Conservation (phyloP, 1,139 yeast species). For the Saccharomyces hybrid region DNA sequence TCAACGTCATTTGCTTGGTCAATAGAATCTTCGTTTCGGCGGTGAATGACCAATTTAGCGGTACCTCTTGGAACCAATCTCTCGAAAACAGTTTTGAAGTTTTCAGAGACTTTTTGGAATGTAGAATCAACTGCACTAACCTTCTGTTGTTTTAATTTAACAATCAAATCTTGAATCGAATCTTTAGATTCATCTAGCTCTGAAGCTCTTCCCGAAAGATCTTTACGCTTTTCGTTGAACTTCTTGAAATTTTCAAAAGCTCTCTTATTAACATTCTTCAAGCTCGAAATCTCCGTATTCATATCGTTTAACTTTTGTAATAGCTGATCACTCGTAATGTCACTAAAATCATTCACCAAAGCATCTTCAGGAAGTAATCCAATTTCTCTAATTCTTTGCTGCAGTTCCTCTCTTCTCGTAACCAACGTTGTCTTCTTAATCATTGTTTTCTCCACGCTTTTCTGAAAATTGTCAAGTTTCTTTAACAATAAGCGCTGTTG, state of each 20-base stretch:
- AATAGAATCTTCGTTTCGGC: slow-evolving; percentile 13
- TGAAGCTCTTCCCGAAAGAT: slow-evolving; percentile 52
- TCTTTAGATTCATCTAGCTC: slow-evolving; percentile 66
- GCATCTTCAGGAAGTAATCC: slow-evolving; percentile 90
- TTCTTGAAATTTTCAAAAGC: slow-evolving; percentile 80
- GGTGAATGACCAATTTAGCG: slow-evolving; percentile 63
- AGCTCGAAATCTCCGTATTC: slow-evolving; percentile 52
- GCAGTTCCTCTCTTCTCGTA: slow-evolving; percentile 64
- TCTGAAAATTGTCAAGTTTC: slow-evolving; percentile 55
- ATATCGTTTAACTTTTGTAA: slow-evolving; percentile 49
- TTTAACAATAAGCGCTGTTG: slow-evolving; percentile 49
- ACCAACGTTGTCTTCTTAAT: slow-evolving; percentile 56
- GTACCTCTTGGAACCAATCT: slow-evolving; percentile 77
- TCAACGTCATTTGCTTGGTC: not conserved
- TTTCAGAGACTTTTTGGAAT: slow-evolving; percentile 65
- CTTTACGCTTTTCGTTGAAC: slow-evolving; percentile 67
- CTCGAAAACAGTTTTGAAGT: slow-evolving; percentile 69
- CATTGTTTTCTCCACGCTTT: slow-evolving; percentile 56
- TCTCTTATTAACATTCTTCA: slow-evolving; percentile 77
- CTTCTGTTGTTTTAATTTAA: slow-evolving; percentile 68
- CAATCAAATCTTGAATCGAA: slow-evolving; percentile 67
- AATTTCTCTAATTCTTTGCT: slow-evolving; percentile 66
- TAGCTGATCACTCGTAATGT: slow-evolving; percentile 44
- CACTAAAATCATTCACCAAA: slow-evolving; percentile 41
- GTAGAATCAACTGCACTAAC: slow-evolving; percentile 76